A percentile compares a stretch with the other conserved stretches of the same genome.
Evolutionary conservation across 495 filamentous ascomycete genomes (phyloP).

Genomic region (Aspergillus affinis): DNA sequence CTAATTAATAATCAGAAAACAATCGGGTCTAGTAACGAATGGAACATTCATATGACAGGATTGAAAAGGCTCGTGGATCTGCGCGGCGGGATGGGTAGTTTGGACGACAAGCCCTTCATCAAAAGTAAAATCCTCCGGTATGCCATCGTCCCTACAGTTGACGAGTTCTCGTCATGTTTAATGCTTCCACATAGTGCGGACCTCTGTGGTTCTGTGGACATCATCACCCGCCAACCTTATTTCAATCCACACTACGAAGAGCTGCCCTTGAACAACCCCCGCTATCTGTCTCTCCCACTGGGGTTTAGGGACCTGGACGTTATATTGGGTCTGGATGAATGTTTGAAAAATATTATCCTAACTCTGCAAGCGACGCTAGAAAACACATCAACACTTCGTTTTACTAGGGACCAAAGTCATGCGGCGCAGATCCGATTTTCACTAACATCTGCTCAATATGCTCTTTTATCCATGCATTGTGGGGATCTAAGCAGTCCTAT

Average conservation of each 20-base stretch:
- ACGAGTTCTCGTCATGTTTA: no score
- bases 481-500: not conserved
- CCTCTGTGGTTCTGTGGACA: constrained; percentile 5
- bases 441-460: constrained; percentile 2
- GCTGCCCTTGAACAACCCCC: not conserved
- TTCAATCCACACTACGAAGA: not conserved
- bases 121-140: constrained; percentile 7
- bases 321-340: not conserved
- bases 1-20: not conserved
- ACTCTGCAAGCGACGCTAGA: not conserved
- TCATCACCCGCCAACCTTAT: not conserved
- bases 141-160: not conserved
- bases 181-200: not conserved
- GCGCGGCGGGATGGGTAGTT: not conserved
- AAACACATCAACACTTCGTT: not conserved
- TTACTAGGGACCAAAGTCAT: not conserved
- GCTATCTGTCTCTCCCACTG: not conserved
- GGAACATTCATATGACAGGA: constrained; percentile 1
- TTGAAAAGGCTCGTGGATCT: constrained; percentile 1
- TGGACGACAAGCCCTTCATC: not conserved
- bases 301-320: not conserved
- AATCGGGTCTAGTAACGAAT: not conserved
- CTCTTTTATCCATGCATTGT: not conserved
- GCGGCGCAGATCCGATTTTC: constrained; percentile 3
- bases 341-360: not conserved